Conservation (phyloP, 352 stramenopile species). For the Phytopythium litorale region DNA sequence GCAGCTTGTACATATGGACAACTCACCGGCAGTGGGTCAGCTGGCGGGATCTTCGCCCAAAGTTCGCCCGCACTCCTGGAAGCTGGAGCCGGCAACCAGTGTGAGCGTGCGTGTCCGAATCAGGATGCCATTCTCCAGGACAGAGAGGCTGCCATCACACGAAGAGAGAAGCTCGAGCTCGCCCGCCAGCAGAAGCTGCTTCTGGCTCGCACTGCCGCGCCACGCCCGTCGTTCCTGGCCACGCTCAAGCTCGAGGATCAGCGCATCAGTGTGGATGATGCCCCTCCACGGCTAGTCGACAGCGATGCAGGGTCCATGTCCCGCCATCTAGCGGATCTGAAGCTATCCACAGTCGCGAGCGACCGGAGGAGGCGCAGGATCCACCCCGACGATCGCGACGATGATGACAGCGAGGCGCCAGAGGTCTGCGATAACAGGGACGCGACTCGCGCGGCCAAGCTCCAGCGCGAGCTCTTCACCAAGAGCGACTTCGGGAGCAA, state of each 20-base stretch:
- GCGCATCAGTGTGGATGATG: neutral
- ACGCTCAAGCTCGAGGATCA: slow-evolving; percentile 22
- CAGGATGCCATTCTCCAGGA: neutral
- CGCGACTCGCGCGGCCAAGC: neutral
- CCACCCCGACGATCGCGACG: no score
- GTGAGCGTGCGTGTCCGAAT: neutral
- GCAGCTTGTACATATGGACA: no score
- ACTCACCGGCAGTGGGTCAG: neutral
- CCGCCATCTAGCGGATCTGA: neutral
- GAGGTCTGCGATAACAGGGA: neutral
- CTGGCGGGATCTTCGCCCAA: neutral
- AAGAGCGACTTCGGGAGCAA: slow-evolving; percentile 15
- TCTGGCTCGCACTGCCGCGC: slow-evolving; percentile 7
- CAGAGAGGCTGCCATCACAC: neutral
- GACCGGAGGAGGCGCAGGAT: slow-evolving; percentile 8
- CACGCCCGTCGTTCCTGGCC: slow-evolving; percentile 23
- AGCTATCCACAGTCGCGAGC: neutral
- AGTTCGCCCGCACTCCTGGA: neutral
- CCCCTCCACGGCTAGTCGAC: neutral
- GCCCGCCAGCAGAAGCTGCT: slow-evolving; percentile 17
- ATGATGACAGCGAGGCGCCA: neutral
- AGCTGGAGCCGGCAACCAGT: neutral
- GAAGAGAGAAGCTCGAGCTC: slow-evolving; percentile 15
- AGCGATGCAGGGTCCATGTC: neutral
- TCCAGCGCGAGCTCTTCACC: slow-evolving; percentile 17